Evolutionary conservation across 2,329 filamentous ascomycete species (phyloP), one percentile per base, ranked within the genome.

Genomic region (Knoxdaviesia capensis): DNA sequence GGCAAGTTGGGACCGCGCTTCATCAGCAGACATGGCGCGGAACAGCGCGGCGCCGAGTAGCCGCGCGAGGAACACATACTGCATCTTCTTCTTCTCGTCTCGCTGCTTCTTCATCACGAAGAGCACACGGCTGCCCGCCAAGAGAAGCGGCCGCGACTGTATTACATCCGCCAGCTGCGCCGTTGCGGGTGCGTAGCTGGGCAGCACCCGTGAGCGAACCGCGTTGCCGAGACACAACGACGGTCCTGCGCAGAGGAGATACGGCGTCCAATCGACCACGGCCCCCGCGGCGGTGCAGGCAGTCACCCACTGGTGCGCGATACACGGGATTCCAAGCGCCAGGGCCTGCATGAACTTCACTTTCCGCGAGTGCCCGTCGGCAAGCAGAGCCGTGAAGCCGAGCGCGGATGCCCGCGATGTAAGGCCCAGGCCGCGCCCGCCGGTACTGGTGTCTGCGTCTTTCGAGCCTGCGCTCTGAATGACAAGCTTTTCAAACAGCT

Each of bases 291-390:
- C 57, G 3, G 88, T 57, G 47, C 83, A 94, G 40, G 80, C 71
- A 30, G 72, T 67, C 39, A 93, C 64, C 88, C 90, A 98, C 43
- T 78, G 77, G 5, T 76, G 71, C 5, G 84, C 80, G 2, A 98
- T 65, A 52, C 87, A 94, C 0, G 90, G 90, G 0, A 98, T 60
- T 1, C 84, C 85, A 1, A 98, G 70, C 0, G 90, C 87, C 2
- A 98, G 70, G 0, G 90, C 90, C 59, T 96, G 87, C 68, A 96
- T 82, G 56, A 90, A 94, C 55, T 96, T 98, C 40, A 77, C 73
- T 47, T 85, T 86, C 39, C 88, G 76, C 6, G 82, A 90, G 55
- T 94, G 81, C 5, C 74, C 72, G 52, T 96, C 84, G 0, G 87
- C 80, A 45, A 98, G 82, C 9, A 96, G 63, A 4, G 85, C 87